Base-by-base conservation (phyloP, 176 grass and related monocot genomes). In the Otatea glauca region DNA sequence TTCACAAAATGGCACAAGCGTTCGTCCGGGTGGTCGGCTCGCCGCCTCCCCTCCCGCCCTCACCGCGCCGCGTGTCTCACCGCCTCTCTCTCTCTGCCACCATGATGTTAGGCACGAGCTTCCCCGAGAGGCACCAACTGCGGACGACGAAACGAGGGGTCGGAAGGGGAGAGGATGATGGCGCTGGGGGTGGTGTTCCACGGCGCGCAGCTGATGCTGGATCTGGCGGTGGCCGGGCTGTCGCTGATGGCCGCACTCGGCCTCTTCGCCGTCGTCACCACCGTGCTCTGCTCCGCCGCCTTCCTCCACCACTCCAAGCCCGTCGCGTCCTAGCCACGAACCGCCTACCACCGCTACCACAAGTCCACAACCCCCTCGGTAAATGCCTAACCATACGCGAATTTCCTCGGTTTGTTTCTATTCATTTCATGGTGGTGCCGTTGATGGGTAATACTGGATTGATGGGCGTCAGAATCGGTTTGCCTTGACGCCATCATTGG, bases 301-400 rank as follows among this genome's bases (percentile, higher is more conserved):
- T 99, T 99, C 81, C 69, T 99, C 85, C 85, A 96, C 65, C 85
- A 98, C 39, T 86, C 91, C 69, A 96, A 87, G 83, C 80, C 80
- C 80, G 44, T 88, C 69, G 80, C 81, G 41, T 87, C 85, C 35
- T 87, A 84, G 69, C 69, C 70, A 34, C 42, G 7, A 15, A 5
- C 86, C 3, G 60, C 84, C 75, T 5, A 27, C 32, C 50, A 8
- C 23, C 59, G 3, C 41, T 51, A 34, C 14, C 44, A 2, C 25
- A 29, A 20, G 50, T 21, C 68, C 41, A 34, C 62, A 34, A 24
- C 78, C 75, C 49, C 73, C 56, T 83, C 50, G 75, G 88, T 83
- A 60, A 80, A 68, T 61, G 44, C 73, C 79, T 65, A 38, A 77
- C n/a, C 66, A 61, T 21, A 32, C 68, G 20, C 41, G 14, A 39